These are phyloP conservation scores for Leccinum longicurvipes DNA, from an alignment of 768 basidiomycete genomes.

Conservation along the genomic window DNA sequence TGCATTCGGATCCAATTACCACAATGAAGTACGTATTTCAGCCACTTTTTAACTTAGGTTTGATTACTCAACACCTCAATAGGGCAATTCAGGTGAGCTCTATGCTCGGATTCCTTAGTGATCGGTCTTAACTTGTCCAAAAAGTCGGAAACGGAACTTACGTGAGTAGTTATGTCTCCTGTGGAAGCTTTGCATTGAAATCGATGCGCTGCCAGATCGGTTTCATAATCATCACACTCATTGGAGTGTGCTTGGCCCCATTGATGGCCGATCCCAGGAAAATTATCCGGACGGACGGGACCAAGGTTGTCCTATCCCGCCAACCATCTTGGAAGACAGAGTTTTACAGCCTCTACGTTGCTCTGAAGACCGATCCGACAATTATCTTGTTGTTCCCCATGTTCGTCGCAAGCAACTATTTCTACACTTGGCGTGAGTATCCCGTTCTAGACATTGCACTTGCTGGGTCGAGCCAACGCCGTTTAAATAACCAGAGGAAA, in stretches of 20 bases:
- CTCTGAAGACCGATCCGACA: constrained; percentile 66
- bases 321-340: constrained; percentile 80
- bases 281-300: constrained; percentile 74
- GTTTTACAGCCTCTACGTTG: constrained; percentile 63
- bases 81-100: constrained; percentile 31
- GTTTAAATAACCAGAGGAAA: constrained; percentile 41
- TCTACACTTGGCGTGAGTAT: constrained; percentile 77
- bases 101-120: background rate
- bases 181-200: background rate
- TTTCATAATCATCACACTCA: constrained; percentile 68
- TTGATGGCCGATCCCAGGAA: constrained; percentile 69
- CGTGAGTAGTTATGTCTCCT: constrained; percentile 38
- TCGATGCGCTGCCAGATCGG: constrained; percentile 50
- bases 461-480: constrained; percentile 1
- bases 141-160: constrained; percentile 73
- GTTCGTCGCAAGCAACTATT: constrained; percentile 84
- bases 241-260: constrained; percentile 64
- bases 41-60: background rate
- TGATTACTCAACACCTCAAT: background rate
- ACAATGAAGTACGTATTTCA: constrained; percentile 47
- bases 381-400: constrained; percentile 79
- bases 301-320: constrained; percentile 55
- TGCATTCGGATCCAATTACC: constrained; percentile 66
- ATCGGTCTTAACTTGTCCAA: constrained; percentile 1
- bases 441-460: background rate